A percentile compares a stretch with the other conserved stretches of the same genome.
Evolutionary conservation across 345 rosid species (phyloP).

Genomic region (Ailanthus altissimus): DNA sequence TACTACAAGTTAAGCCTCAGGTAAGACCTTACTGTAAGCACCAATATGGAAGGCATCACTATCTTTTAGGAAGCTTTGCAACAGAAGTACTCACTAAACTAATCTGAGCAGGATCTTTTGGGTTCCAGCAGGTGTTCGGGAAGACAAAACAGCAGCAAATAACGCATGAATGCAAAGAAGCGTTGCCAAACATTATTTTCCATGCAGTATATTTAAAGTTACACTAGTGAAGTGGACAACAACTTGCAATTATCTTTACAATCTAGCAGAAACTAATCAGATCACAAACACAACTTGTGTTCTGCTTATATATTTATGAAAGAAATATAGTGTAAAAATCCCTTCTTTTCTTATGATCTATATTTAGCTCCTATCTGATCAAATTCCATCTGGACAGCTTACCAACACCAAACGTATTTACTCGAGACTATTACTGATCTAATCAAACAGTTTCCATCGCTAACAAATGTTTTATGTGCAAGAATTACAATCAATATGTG

Average conservation of each 20-base stretch:
- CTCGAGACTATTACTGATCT: not conserved
- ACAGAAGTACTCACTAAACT: not conserved
- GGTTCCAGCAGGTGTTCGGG: not conserved
- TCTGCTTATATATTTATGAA: not conserved
- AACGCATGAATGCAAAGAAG: not conserved
- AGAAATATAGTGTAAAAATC: not conserved
- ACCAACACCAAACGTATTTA: not conserved
- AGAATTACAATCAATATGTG: not conserved
- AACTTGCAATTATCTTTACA: not conserved
- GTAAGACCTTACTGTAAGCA: not conserved
- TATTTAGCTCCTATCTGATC: not conserved
- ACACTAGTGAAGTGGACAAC: not conserved
- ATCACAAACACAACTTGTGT: not conserved
- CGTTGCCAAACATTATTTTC: not conserved
- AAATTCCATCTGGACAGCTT: slow-evolving; percentile 5
- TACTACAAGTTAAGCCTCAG: too few relatives aligned
- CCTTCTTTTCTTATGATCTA: not conserved
- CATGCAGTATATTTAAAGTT: not conserved
- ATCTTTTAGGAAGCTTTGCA: not conserved
- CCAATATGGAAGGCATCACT: not conserved
- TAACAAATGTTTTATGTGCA: not conserved
- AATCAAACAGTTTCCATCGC: not conserved
- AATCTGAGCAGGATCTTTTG: not conserved
- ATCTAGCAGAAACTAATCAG: not conserved
- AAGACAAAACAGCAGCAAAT: not conserved